Conservation (phyloP, 768 basidiomycete genomes). For the Russula emetica region DNA sequence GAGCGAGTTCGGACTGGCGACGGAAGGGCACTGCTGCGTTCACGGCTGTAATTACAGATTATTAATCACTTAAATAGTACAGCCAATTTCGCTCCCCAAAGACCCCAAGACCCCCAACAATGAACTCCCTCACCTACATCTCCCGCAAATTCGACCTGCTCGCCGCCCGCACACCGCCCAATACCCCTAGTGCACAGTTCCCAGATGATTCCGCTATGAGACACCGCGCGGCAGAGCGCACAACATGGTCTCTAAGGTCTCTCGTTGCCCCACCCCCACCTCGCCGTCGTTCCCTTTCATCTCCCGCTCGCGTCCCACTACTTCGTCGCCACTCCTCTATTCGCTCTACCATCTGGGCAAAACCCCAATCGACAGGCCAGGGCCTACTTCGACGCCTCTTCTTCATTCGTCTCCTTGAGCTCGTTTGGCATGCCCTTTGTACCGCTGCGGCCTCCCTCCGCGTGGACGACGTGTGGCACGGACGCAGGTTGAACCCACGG, state of each 20-base stretch:
- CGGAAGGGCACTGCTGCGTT: constrained; percentile 5
- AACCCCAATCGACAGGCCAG: constrained; percentile 27
- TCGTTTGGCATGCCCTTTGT: constrained; percentile 66
- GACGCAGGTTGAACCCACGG: constrained; percentile 5
- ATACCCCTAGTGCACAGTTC: constrained; percentile 46
- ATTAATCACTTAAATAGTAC: neutral
- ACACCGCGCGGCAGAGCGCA: neutral
- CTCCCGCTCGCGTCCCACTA: constrained; percentile 23
- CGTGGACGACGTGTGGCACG: constrained; percentile 27
- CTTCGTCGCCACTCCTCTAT: constrained; percentile 14
- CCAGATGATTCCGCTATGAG: neutral
- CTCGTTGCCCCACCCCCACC: constrained; percentile 28
- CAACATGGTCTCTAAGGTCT: constrained; percentile 27
- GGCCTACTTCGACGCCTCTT: constrained; percentile 47
- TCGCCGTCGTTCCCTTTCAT: constrained; percentile 25
- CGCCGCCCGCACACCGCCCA: constrained; percentile 56
- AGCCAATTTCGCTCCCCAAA: neutral
- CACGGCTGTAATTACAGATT: neutral
- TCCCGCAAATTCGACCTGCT: constrained; percentile 80
- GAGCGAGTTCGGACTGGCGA: constrained; percentile 35
- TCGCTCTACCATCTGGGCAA: constrained; percentile 21
- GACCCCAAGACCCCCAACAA: constrained; percentile 31
- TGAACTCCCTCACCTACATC: constrained; percentile 81
- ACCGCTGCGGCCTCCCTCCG: constrained; percentile 53
- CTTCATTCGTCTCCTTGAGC: constrained; percentile 63